Base-by-base conservation (phyloP, 495 filamentous ascomycete species). In the Aspergillus nidulans region DNA sequence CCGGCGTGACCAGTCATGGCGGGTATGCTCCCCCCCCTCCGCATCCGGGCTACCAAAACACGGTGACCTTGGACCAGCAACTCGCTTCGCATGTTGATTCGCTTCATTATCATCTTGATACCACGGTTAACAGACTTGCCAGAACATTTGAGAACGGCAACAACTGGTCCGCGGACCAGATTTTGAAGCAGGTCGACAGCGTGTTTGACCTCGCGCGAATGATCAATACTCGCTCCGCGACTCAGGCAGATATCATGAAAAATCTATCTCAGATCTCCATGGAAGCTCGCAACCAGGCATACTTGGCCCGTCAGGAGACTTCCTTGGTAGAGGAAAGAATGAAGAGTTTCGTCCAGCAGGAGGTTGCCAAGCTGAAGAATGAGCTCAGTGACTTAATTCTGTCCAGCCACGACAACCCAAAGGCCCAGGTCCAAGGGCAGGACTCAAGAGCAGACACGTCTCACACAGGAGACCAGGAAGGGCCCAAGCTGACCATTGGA, bases 11-110 rank as follows among this genome's bases (percentile, higher is more conserved):
- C 16, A 62, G 52, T 24, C 56, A 61, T 45, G 65, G 62, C 13
- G 62, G 62, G 10, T 63, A 56, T 42, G 65, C 62, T 19, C 65
- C 65, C 34, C 26, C 65, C 12, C 62, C 65, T 13, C 65, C 65
- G 6, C 49, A 58, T 6, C 60, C 57, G 16, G 51, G 40, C 34
- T 68, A 68, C 41, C 60, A 60, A 19, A 68, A 65, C 56, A 68
- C 60, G 9, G 28, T 49, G n/a, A 51, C 65, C 1, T 47, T 68
- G 34, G 65, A 62, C 36, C 52, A 65, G 34, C 58, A 65, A 41
- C 36, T 65, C n/a, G 26, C 49, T 4, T 20, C 52, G 7, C 58
- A 65, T 26, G 47, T 57, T 1, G 53, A 60, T 26, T 47, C 55
- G 13, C 25, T 69, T 16, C 66, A 69, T 36, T 48, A 54, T 30